Conservation (phyloP, 176 grass and related monocot genomes). For the Olyra latifolia region DNA sequence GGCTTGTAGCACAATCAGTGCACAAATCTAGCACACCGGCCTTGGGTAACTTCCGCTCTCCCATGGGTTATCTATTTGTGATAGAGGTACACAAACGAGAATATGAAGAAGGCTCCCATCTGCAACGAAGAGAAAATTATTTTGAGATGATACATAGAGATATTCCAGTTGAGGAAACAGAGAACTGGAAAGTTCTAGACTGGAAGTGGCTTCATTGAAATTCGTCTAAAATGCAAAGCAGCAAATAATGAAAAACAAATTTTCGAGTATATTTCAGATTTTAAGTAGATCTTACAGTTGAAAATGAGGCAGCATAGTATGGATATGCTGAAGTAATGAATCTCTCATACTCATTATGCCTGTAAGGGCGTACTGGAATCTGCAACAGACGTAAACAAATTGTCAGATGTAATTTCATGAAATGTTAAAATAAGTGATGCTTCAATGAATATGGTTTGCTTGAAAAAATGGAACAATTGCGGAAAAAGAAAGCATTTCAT, state of each 20-base stretch:
- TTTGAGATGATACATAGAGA: background rate
- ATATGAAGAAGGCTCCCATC: slow-evolving; percentile 98
- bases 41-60: slow-evolving; percentile 21
- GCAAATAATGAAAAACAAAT: background rate
- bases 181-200: background rate
- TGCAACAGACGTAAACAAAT: slow-evolving; percentile 51
- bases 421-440: background rate
- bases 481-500: slow-evolving; percentile 7
- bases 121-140: slow-evolving; percentile 41
- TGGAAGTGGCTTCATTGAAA: background rate
- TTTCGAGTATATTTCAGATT: background rate
- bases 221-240: background rate
- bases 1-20: slow-evolving; percentile 24
- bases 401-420: background rate
- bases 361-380: slow-evolving; percentile 92
- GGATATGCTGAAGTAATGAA: slow-evolving; percentile 95
- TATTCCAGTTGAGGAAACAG: background rate
- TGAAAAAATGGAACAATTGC: background rate
- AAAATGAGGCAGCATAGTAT: slow-evolving; percentile 92
- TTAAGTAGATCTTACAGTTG: slow-evolving; percentile 66
- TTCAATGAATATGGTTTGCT: background rate
- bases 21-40: background rate
- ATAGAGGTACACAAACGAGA: slow-evolving; percentile 89
- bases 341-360: slow-evolving; percentile 93
- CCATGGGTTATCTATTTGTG: slow-evolving; percentile 70